Percentiles rank a stretch among this genome's conserved stretches.
These are phyloP conservation scores for Calocybe cyanea DNA, from an alignment of 768 basidiomycete species.

Conservation along the genomic window DNA sequence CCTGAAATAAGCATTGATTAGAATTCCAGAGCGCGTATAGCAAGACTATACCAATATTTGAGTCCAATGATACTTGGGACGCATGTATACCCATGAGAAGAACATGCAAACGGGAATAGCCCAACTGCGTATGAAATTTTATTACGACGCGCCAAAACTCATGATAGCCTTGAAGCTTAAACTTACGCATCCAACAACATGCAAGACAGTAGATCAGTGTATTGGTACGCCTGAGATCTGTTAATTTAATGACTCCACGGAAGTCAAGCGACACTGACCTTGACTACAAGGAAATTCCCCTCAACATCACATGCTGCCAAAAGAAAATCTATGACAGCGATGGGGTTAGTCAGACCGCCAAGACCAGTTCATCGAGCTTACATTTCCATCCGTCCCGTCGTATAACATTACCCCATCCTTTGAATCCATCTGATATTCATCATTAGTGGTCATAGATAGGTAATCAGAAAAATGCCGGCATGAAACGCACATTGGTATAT, in stretches of 20 bases:
- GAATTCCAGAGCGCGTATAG: background rate
- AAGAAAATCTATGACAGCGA: conserved; percentile 54
- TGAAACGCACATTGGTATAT: conserved; percentile 71
- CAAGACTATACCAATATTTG: conserved; percentile 57
- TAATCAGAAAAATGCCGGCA: background rate
- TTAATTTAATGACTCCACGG: background rate
- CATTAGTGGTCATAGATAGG: conserved; percentile 1
- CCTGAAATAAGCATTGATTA: conserved; percentile 34
- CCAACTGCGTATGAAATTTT: too few species aligned
- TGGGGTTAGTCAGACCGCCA: background rate
- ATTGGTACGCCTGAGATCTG: conserved; percentile 63
- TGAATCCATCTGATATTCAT: conserved; percentile 61
- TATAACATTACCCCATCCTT: conserved; percentile 77
- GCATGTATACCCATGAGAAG: conserved; percentile 82
- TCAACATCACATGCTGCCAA: conserved; percentile 82
- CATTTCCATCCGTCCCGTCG: conserved; percentile 85
- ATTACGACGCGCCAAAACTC: background rate
- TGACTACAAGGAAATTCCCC: conserved; percentile 83
- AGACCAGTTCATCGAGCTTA: conserved; percentile 26
- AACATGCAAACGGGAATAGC: conserved; percentile 85
- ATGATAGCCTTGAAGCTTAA: background rate
- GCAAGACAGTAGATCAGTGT: conserved; percentile 82
- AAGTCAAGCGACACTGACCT: conserved; percentile 32
- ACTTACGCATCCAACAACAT: conserved; percentile 87
- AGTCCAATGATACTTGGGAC: conserved; percentile 77